Conservation (phyloP, 176 grass and related monocot genomes). For the Oryza rufipogon region DNA sequence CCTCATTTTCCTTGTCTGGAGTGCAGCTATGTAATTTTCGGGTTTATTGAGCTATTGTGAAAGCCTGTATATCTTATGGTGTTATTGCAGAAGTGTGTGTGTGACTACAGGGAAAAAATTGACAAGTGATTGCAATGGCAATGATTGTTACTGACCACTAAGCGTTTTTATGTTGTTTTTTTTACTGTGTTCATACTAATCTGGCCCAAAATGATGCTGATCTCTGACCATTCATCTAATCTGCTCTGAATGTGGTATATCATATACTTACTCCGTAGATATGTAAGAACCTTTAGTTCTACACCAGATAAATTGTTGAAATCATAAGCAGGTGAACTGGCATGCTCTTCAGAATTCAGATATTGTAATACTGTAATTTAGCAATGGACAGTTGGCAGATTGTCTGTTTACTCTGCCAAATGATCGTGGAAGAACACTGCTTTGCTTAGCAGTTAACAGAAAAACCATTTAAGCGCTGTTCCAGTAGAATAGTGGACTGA, state of each 20-base stretch:
- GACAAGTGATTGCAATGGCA: conserved; percentile 34
- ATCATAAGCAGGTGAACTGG: background rate
- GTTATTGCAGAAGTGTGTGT: conserved; percentile 26
- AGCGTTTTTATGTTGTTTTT: background rate
- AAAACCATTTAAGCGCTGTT: too few relatives aligned
- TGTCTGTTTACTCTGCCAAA: background rate
- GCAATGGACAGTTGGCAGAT: background rate
- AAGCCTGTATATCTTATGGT: conserved; percentile 51
- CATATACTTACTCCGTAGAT: background rate
- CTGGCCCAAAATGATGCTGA: conserved; percentile 6
- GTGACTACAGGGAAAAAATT: conserved; percentile 21
- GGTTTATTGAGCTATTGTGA: conserved; percentile 43
- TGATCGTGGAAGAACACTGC: background rate
- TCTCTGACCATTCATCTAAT: background rate
- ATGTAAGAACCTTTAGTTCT: background rate
- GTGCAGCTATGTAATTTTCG: conserved; percentile 55
- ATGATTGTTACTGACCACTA: conserved; percentile 27
- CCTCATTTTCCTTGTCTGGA: conserved; percentile 48
- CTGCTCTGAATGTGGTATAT: background rate
- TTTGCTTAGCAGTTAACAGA: background rate
- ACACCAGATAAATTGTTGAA: background rate
- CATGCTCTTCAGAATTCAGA: background rate
- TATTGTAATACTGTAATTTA: background rate
- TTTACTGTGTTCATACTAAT: background rate
- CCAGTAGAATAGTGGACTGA: background rate